These are phyloP conservation scores for Pleurotus salmoneostramineus DNA, from an alignment of 768 basidiomycete species.

Conservation along the genomic window DNA sequence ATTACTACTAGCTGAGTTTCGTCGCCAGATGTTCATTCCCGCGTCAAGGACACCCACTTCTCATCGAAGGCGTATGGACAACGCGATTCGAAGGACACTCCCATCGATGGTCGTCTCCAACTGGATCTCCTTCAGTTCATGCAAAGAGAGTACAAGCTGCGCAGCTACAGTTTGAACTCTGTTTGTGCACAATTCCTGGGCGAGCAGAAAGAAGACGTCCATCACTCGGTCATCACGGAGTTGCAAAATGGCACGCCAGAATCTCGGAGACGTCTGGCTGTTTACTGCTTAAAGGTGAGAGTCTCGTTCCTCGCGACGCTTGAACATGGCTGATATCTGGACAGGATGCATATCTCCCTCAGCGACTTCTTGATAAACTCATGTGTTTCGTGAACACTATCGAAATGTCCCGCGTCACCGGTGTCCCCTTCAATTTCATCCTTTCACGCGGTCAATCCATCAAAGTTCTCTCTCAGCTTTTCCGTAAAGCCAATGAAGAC, in stretches of 20 bases:
- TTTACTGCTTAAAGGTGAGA: slow-evolving; percentile 93
- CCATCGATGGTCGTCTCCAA: slow-evolving; percentile 88
- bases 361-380: slow-evolving; percentile 92
- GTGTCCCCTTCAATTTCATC: slow-evolving; percentile 98
- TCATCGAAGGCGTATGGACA: slow-evolving; percentile 97
- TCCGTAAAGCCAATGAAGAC: slow-evolving; percentile 87
- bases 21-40: slow-evolving; percentile 62
- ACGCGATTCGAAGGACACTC: slow-evolving; percentile 92
- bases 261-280: slow-evolving; percentile 86
- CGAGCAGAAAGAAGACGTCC: slow-evolving; percentile 99
- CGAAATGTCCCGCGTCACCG: slow-evolving; percentile 99
- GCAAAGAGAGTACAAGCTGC: slow-evolving; percentile 97
- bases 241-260: slow-evolving; percentile 96
- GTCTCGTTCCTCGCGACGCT: not conserved
- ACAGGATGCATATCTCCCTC: slow-evolving; percentile 97
- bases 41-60: slow-evolving; percentile 92
- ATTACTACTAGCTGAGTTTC: not conserved
- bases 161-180: slow-evolving; percentile 96
- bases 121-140: slow-evolving; percentile 96
- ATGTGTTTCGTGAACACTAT: slow-evolving; percentile 99
- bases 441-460: slow-evolving; percentile 95
- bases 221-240: slow-evolving; percentile 97
- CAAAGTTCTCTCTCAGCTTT: slow-evolving; percentile 96
- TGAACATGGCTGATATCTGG: not conserved
- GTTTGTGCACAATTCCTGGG: slow-evolving; percentile 97